Evolutionary conservation across 805 yeast species (phyloP), one percentile per base, ranked within the genome.

Genomic region (Wickerhamomyces ciferrii): DNA sequence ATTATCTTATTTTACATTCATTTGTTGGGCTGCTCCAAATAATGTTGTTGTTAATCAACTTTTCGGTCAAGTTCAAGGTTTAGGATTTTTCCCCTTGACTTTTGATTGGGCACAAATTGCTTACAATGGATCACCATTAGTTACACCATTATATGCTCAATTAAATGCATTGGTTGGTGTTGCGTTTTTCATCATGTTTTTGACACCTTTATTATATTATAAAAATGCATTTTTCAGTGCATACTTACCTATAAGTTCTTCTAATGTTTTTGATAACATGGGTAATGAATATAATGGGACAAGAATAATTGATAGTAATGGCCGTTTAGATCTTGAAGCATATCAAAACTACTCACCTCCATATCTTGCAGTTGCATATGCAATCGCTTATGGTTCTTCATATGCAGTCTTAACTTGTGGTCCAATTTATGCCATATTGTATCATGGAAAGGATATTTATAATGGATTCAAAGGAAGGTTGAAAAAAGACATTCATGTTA

Each of bases 21-120:
- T 81, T 38, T 71, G 83, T 19, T 84, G 90, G 89, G 40, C 14
- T 36, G 20, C 18, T n/a, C 80, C 81, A 41, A 62, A 78, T 39
- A 79, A 79, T 58, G 75, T 75, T 44, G 71, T 73, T n/a, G 72
- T 83, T 19, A 82, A 80, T 53, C 84, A 79, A 56, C 66, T 84
- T 17, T 83, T 84, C 53, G 92, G 92, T 42, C 69, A 76, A 7
- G 50, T 65, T 10, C 65, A 78, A 15, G 91, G 91, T 14, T 65
- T 83, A 48, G 89, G 87, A 19, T 57, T 81, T 59, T 62, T 81
- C 52, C 90, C 90, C 11, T 60, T 82, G 40, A 78, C 85, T 17
- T 81, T 84, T 55, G 88, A 83, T 63, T 84, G 87, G 87, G 75
- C 76, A 55, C 79, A 79, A 56, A 68, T 82, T 37, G 74, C 81